Evolutionary conservation across 306 rosid genomes (phyloP).

Genomic region (Inga laurina): DNA sequence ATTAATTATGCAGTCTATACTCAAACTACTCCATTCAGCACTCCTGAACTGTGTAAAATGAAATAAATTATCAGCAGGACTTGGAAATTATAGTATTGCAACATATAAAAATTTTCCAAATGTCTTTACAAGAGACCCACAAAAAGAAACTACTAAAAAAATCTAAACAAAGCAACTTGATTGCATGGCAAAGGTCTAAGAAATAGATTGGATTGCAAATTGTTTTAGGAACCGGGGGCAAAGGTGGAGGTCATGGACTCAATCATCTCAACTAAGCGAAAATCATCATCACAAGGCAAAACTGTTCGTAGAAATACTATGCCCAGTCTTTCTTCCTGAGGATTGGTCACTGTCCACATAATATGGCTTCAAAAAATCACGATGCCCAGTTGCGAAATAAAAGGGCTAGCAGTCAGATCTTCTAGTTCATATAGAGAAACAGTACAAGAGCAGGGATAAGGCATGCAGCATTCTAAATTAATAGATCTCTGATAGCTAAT

Average conservation of each 20-base stretch:
- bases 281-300: constrained; percentile 1
- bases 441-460: not conserved
- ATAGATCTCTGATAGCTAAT: constrained; percentile 1
- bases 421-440: not conserved
- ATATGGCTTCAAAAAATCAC: constrained; percentile 4
- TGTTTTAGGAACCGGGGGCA: not conserved
- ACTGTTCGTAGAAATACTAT: constrained; percentile 25
- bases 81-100: not conserved
- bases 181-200: not conserved
- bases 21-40: constrained; percentile 4
- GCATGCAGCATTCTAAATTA: not conserved
- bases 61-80: constrained; percentile 19
- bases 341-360: not conserved
- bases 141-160: not conserved
- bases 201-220: constrained; percentile 1
- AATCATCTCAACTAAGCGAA: constrained; percentile 22
- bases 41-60: not conserved
- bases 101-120: not conserved
- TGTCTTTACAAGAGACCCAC: constrained; percentile 5
- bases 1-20: not conserved
- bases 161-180: not conserved
- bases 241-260: not conserved
- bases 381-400: not conserved
- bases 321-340: constrained; percentile 14
- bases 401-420: not conserved